Evolutionary conservation across 2,329 filamentous ascomycete genomes (phyloP).

Genomic region (Curvularia lunata): DNA sequence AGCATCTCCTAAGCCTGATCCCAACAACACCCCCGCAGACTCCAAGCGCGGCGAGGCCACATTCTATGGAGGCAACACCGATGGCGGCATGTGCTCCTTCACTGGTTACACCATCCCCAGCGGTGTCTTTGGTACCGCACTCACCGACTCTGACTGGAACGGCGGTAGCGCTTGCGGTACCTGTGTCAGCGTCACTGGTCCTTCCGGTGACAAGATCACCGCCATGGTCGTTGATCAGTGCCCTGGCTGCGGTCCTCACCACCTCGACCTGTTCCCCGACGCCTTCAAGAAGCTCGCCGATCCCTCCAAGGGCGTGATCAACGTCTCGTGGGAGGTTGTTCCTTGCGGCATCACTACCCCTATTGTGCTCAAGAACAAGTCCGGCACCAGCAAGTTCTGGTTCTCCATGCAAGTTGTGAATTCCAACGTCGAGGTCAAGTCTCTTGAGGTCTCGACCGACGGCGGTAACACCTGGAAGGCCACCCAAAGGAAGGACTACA

Average conservation of each 20-base stretch:
- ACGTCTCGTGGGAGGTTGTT: constrained; percentile 58
- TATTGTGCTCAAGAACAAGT: constrained; percentile 61
- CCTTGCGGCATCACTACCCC: constrained; percentile 60
- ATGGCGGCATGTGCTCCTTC: constrained; percentile 69
- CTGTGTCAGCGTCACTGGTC: constrained; percentile 66
- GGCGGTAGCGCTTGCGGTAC: constrained; percentile 64
- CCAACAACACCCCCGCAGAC: constrained; percentile 1
- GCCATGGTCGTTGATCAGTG: constrained; percentile 70
- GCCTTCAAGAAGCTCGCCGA: constrained; percentile 59
- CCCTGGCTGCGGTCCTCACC: constrained; percentile 60
- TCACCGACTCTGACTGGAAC: constrained; percentile 65
- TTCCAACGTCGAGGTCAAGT: constrained; percentile 62
- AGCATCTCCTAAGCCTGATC: too few relatives aligned
- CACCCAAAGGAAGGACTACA: constrained; percentile 59
- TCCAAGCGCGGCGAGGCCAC: constrained; percentile 42
- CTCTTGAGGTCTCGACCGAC: constrained; percentile 67
- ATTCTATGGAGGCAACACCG: constrained; percentile 51
- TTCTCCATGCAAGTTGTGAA: constrained; percentile 71
- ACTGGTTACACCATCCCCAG: constrained; percentile 66
- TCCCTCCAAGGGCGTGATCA: constrained; percentile 56
- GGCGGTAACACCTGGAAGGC: constrained; percentile 64
- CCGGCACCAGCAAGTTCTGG: constrained; percentile 59
- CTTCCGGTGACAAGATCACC: constrained; percentile 63
- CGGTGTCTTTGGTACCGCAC: constrained; percentile 66
- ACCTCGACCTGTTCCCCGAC: constrained; percentile 62